Evolutionary conservation across 2,329 filamentous ascomycete species (phyloP), one percentile per base, ranked within the genome.

Genomic region (Trichoderma afroharzianum): DNA sequence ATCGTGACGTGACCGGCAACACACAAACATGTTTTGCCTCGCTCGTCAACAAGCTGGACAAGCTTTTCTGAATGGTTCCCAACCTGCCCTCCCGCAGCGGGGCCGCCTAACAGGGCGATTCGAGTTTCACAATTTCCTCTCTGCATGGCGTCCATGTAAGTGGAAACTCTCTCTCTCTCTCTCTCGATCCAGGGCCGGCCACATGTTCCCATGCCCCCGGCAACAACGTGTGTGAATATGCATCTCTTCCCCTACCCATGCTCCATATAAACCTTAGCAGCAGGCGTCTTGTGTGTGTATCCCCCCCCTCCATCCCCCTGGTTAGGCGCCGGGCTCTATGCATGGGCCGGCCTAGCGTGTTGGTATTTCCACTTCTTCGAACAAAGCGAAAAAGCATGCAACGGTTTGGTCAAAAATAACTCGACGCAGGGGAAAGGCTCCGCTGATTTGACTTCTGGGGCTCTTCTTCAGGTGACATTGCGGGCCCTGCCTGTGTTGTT

Each of bases 361-460:
- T 58, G 47, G 47, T 53, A 12, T 50, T 50, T 21, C 55, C 63
- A 63, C 39, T 43, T 43, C 39, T 43, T 21, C 9, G 43, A 21
- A 32, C 55, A 30, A 57, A 57, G 26, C 55, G 26, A 21, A 30
- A 57, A 18, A 33, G 57, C n/a, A 53, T 6, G 11, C 47, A 53
- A 53, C n/a, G 39, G 39, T 30, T 69, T 36, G 24, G 47, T 24
- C 67, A 69, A 69, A 67, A 69, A 69, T 69, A 69, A 62, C 67
- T 69, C 67, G 39, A 50, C 12, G 32, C 14, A 57, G 36, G 63
- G 50, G 64, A 0, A 43, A 50, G 43, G 55, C 57, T 50, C 66
- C 66, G 30, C 57, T 26, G 55, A 36, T 30, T 59, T 68, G 55
- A 28, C 64, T 68, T 68, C 64, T 59, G 63, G 53, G 64, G 55